Conservation (phyloP, 73 alveolate species). For the Tetrahymena elliotti region DNA sequence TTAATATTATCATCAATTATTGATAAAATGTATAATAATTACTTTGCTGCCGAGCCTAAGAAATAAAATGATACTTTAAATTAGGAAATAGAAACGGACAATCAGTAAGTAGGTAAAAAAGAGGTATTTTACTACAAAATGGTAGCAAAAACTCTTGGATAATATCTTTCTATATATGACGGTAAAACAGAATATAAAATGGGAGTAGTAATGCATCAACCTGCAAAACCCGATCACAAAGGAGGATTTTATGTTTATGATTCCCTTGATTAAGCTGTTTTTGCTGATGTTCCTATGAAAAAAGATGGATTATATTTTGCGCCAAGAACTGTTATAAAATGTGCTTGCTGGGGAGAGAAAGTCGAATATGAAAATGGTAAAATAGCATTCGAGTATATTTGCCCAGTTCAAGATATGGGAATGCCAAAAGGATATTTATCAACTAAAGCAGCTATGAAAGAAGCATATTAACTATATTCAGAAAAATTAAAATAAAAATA, state of each 20-base stretch:
- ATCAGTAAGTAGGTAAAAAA: neutral
- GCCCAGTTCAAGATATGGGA: constrained; percentile 55
- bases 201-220: constrained; percentile 26
- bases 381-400: constrained; percentile 43
- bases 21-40: neutral
- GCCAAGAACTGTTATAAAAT: constrained; percentile 52
- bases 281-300: constrained; percentile 56
- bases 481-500: neutral
- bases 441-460: constrained; percentile 44
- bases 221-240: constrained; percentile 31
- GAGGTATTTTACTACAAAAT: constrained; percentile 56
- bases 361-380: constrained; percentile 43
- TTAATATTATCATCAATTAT: too few relatives aligned
- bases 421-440: constrained; percentile 59
- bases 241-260: constrained; percentile 68
- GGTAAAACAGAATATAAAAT: constrained; percentile 36
- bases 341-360: constrained; percentile 54
- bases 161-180: constrained; percentile 50
- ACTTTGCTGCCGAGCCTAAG: neutral
- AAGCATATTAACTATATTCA: constrained; percentile 13
- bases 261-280: constrained; percentile 47
- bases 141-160: constrained; percentile 54
- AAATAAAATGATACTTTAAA: neutral
- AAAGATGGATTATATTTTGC: constrained; percentile 55
- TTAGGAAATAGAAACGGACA: neutral